Evolutionary conservation across 495 filamentous ascomycete species (phyloP).

Genomic region (Penicillium angulare): DNA sequence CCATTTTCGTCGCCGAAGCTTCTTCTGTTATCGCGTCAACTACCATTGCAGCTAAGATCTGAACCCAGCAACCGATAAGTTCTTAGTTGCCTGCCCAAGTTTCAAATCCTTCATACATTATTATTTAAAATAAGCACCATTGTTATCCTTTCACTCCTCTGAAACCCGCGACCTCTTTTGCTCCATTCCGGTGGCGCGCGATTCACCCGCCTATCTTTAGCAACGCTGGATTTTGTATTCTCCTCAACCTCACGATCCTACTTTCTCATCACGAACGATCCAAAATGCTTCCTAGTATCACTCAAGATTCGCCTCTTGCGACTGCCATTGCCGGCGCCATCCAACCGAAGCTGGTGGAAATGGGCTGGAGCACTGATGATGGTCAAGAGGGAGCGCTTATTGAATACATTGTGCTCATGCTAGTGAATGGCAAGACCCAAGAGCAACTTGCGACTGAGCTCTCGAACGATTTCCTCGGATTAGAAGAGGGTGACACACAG

Average conservation of each 20-base stretch:
- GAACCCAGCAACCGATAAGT: too few species aligned
- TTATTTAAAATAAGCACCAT: neutral
- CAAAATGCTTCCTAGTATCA: slow-evolving; percentile 23
- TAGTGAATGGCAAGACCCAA: slow-evolving; percentile 89
- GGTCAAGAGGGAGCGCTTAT: slow-evolving; percentile 80
- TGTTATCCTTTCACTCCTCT: neutral
- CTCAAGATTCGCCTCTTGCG: slow-evolving; percentile 58
- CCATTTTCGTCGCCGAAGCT: slow-evolving; percentile 18
- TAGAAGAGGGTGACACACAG: slow-evolving; percentile 78
- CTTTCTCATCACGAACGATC: neutral
- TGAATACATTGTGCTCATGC: slow-evolving; percentile 96
- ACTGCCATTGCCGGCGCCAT: slow-evolving; percentile 75
- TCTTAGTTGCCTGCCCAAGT: too few species aligned
- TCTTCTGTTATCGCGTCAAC: slow-evolving; percentile 14
- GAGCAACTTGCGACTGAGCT: slow-evolving; percentile 87
- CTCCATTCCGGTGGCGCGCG: slow-evolving; percentile 16
- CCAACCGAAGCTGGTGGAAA: slow-evolving; percentile 91
- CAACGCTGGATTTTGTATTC: neutral
- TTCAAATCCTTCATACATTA: too few species aligned
- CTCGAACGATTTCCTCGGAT: slow-evolving; percentile 79
- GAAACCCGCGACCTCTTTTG: slow-evolving; percentile 5
- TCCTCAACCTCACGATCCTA: neutral
- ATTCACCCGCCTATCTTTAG: slow-evolving; percentile 1
- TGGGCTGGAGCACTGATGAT: slow-evolving; percentile 82
- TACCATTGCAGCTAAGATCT: slow-evolving; percentile 2